Percentiles rank a stretch among this genome's conserved stretches.
Evolutionary conservation across 139 green algal genomes (phyloP).

Genomic region (Desmodesmus armatus): DNA sequence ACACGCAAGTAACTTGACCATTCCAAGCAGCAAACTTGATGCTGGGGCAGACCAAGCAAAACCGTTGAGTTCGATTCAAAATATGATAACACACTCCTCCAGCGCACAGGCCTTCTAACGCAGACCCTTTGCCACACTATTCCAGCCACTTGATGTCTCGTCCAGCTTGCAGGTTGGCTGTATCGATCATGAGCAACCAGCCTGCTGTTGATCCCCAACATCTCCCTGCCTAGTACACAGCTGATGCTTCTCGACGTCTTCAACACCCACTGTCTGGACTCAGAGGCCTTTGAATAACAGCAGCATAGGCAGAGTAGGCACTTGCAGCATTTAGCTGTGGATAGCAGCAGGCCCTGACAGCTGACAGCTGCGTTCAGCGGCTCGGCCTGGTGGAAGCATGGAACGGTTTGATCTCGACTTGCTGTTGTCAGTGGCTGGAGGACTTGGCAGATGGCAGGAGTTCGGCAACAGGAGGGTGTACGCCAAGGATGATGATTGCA

Average conservation of each 20-base stretch:
- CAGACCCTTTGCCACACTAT: neutral
- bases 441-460: conserved; percentile 70
- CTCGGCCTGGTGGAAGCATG: conserved; percentile 1
- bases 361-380: neutral
- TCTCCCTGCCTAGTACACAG: neutral
- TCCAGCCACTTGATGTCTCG: neutral
- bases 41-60: neutral
- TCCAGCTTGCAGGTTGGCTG: neutral
- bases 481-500: conserved; percentile 79
- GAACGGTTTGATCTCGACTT: conserved; percentile 74
- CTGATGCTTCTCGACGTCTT: neutral
- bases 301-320: neutral
- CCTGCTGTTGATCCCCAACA: neutral
- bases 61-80: neutral
- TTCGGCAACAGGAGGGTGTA: conserved; percentile 58
- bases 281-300: neutral
- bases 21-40: too few relatives aligned
- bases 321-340: too few relatives aligned
- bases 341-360: neutral
- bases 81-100: too few relatives aligned
- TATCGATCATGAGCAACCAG: neutral
- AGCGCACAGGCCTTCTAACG: too few relatives aligned
- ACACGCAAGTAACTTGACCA: too few relatives aligned
- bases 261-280: neutral
- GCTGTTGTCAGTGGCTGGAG: conserved; percentile 81